Conservation (phyloP, 768 basidiomycete species). For the Leucogyrophana mollusca region DNA sequence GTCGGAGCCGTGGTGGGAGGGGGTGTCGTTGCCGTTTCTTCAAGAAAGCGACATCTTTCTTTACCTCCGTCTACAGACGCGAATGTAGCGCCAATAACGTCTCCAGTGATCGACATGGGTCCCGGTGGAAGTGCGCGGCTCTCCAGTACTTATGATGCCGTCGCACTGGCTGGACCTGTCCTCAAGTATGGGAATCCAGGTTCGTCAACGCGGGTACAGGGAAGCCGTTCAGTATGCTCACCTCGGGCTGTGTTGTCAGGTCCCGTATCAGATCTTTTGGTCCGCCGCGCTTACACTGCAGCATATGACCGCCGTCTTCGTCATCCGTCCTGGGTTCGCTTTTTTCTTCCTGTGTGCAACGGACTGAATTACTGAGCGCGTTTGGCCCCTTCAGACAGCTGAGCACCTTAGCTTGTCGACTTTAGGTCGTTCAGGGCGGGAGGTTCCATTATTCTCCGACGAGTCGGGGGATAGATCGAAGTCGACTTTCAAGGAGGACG, state of each 20-base stretch:
- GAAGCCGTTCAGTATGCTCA: neutral
- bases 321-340: conserved; percentile 89
- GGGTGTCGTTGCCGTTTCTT: conserved; percentile 55
- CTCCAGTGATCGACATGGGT: conserved; percentile 46
- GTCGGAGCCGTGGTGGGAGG: conserved; percentile 83
- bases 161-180: conserved; percentile 33
- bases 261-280: conserved; percentile 76
- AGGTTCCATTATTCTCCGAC: conserved; percentile 32
- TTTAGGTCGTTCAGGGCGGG: conserved; percentile 48
- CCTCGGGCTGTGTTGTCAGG: conserved; percentile 46
- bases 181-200: conserved; percentile 85
- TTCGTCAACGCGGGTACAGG: no score
- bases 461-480: conserved; percentile 66
- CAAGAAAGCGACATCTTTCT: conserved; percentile 25
- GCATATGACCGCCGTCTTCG: conserved; percentile 88
- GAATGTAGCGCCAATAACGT: conserved; percentile 21
- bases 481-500: conserved; percentile 84
- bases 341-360: neutral
- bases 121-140: conserved; percentile 42
- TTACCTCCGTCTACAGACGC: conserved; percentile 11
- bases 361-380: no score
- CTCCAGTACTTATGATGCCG: conserved; percentile 27
- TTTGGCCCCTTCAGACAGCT: conserved; percentile 65
- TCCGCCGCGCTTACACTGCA: conserved; percentile 81
- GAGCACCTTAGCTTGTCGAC: conserved; percentile 88